These are phyloP conservation scores for Suhomyces sp. DNA, from an alignment of 805 yeast genomes.

Conservation along the genomic window DNA sequence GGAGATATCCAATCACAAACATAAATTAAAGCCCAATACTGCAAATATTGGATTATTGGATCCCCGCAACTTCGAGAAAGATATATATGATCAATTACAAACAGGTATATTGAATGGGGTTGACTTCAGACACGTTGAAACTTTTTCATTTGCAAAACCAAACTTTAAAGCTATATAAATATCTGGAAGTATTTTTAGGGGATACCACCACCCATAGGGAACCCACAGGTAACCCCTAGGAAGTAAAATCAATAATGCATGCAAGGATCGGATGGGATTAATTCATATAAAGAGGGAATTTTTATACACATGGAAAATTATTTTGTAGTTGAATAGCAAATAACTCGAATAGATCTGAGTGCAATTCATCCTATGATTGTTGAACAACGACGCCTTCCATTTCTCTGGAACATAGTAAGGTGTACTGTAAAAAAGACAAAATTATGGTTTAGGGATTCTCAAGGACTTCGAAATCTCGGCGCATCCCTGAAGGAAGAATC, in stretches of 20 bases:
- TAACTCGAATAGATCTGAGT: too few species aligned
- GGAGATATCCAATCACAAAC: conserved; percentile 32
- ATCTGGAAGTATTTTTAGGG: neutral
- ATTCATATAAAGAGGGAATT: too few species aligned
- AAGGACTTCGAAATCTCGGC: conserved; percentile 89
- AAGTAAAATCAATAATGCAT: too few species aligned
- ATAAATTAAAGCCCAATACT: conserved; percentile 24
- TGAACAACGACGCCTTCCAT: too few species aligned
- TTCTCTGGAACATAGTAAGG: too few species aligned
- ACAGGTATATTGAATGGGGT: conserved; percentile 24
- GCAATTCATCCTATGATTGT: too few species aligned
- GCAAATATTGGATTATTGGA: conserved; percentile 37
- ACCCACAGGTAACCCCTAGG: too few species aligned
- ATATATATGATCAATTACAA: conserved; percentile 26
- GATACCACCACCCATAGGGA: too few species aligned
- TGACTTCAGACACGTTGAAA: conserved; percentile 23
- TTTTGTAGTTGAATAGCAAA: too few species aligned
- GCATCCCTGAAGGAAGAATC: conserved; percentile 80
- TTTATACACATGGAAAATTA: too few species aligned
- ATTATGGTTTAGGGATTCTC: conserved; percentile 83
- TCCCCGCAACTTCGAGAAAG: conserved; percentile 33
- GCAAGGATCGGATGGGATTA: too few species aligned
- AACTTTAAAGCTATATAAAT: conserved; percentile 6
- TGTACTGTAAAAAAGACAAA: neutral
- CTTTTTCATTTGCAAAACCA: conserved; percentile 15